Percentiles rank a stretch among this genome's conserved stretches.
Evolutionary conservation across 768 basidiomycete genomes (phyloP).

Genomic region (Tricholoma hemisulphureum): DNA sequence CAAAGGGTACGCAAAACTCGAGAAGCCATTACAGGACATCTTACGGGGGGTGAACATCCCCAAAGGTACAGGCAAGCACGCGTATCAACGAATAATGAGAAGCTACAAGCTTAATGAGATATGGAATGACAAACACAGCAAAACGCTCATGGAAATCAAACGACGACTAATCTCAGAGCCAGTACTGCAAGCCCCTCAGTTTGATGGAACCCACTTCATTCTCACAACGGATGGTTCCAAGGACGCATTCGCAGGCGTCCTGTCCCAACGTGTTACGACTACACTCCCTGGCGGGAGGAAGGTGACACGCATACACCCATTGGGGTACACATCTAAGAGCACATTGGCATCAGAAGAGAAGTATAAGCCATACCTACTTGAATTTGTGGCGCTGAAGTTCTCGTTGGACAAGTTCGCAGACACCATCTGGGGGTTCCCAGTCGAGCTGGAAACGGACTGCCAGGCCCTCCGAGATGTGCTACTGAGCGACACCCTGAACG

Average conservation of each 20-base stretch:
- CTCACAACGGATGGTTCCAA: neutral
- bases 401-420: slow-evolving; percentile 27
- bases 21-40: neutral
- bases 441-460: slow-evolving; percentile 33
- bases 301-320: no score
- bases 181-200: slow-evolving; percentile 20
- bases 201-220: slow-evolving; percentile 26
- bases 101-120: neutral
- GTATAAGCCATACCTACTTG: no score
- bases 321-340: neutral
- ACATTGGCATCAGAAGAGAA: slow-evolving; percentile 17
- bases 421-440: slow-evolving; percentile 17
- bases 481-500: slow-evolving; percentile 14
- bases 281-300: no score
- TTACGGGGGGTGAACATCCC: neutral
- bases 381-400: no score
- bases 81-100: no score
- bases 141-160: slow-evolving; percentile 18
- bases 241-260: no score
- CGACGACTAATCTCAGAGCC: slow-evolving; percentile 22
- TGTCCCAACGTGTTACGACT: no score
- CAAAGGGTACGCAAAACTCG: neutral
- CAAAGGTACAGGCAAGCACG: neutral
- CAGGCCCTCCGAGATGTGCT: no score
- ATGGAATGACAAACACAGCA: neutral